Conservation (phyloP, 2,329 filamentous ascomycete species). For the Teratosphaeria destructans region DNA sequence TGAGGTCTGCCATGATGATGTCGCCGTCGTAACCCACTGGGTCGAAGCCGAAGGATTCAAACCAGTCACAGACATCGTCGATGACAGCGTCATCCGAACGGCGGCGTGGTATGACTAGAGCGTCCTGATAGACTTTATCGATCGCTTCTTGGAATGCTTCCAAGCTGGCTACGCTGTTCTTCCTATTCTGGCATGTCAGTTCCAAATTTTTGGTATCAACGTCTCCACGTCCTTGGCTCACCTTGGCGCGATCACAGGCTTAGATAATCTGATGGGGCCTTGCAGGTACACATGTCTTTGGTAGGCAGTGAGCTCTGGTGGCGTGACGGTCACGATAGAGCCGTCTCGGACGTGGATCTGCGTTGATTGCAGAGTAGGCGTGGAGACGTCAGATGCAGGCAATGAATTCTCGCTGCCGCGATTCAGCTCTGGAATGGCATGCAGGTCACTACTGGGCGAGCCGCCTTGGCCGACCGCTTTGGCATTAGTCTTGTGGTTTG, state of each 20-base stretch:
- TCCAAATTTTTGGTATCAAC: not conserved
- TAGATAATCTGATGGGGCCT: slow-evolving; percentile 32
- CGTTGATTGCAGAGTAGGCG: slow-evolving; percentile 13
- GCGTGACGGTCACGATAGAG: slow-evolving; percentile 25
- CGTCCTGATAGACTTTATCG: slow-evolving; percentile 21
- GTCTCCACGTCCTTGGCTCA: not conserved
- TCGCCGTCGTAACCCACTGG: slow-evolving; percentile 17
- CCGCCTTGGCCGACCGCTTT: slow-evolving; percentile 7
- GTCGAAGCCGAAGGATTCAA: slow-evolving; percentile 30
- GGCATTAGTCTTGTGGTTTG: slow-evolving; percentile 2
- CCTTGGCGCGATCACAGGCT: slow-evolving; percentile 19
- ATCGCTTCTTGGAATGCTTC: slow-evolving; percentile 29
- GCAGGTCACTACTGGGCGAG: slow-evolving; percentile 9
- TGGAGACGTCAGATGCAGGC: slow-evolving; percentile 9
- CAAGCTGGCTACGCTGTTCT: slow-evolving; percentile 30
- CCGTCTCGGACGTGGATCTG: slow-evolving; percentile 24
- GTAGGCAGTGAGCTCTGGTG: slow-evolving; percentile 26
- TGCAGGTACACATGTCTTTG: slow-evolving; percentile 29
- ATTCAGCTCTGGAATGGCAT: slow-evolving; percentile 14
- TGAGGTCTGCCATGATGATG: slow-evolving; percentile 5
- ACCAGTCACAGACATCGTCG: slow-evolving; percentile 34
- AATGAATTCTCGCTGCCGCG: slow-evolving; percentile 11
- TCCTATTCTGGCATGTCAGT: slow-evolving; percentile 13
- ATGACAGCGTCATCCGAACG: slow-evolving; percentile 25
- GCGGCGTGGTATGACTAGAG: slow-evolving; percentile 17